phyloP scores from a whole-genome alignment of 352 stramenopile genomes.

The Pythium phragmiticola region DNA sequence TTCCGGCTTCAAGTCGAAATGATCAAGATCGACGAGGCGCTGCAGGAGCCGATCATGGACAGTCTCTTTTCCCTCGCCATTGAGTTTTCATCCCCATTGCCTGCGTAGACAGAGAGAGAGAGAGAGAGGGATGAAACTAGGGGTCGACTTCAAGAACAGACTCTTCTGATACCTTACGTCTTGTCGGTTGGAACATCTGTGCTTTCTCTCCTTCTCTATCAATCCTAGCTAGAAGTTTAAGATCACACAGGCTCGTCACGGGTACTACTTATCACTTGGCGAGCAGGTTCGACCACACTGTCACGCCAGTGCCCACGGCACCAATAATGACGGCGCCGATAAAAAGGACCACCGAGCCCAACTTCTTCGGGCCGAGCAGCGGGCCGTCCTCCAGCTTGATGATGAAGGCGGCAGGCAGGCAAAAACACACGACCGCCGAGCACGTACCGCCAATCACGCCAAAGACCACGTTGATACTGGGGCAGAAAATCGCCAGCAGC shows the following conservation, averaged over 20 bases:
- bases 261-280: constrained; percentile 10
- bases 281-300: constrained; percentile 63
- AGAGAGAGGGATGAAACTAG: background rate
- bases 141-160: too few relatives aligned
- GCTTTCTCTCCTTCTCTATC: too few relatives aligned
- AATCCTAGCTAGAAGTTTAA: too few relatives aligned
- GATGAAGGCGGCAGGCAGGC: constrained; percentile 80
- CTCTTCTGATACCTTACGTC: background rate
- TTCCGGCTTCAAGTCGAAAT: constrained; percentile 61
- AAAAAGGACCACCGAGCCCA: constrained; percentile 70
- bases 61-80: constrained; percentile 46
- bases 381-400: constrained; percentile 80
- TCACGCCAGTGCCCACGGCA: constrained; percentile 63
- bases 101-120: background rate
- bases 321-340: constrained; percentile 72
- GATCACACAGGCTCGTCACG: background rate
- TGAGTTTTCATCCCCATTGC: constrained; percentile 34
- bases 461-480: constrained; percentile 85
- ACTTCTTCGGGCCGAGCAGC: constrained; percentile 67
- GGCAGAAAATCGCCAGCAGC: constrained; percentile 79
- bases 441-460: constrained; percentile 85
- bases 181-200: too few relatives aligned
- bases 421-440: constrained; percentile 84
- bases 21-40: constrained; percentile 61
- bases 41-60: constrained; percentile 57